Percentiles rank a stretch among this genome's conserved stretches.
Conservation (phyloP, 768 basidiomycete species). For the Exsudoporus frostii region DNA sequence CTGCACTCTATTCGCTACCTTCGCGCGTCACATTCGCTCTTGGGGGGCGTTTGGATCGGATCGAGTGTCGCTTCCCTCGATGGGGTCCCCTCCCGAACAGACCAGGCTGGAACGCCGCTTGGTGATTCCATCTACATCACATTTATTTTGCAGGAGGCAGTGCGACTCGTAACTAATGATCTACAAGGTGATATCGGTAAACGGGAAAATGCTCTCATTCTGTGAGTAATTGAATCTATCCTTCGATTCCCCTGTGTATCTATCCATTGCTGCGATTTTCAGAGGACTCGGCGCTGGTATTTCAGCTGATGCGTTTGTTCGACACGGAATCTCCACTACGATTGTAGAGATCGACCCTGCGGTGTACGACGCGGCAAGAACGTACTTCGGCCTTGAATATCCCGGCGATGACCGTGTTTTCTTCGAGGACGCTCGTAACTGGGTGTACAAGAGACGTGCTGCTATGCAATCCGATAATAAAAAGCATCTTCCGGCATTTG, state of each 20-base stretch:
- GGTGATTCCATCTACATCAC: constrained; percentile 82
- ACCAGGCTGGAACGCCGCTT: constrained; percentile 51
- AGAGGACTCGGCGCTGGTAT: constrained; percentile 91
- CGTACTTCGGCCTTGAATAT: constrained; percentile 76
- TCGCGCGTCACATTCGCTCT: constrained; percentile 61
- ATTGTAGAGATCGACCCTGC: constrained; percentile 93
- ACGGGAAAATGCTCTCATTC: constrained; percentile 60
- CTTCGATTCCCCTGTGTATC: constrained; percentile 8
- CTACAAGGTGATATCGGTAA: constrained; percentile 33
- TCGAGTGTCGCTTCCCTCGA: constrained; percentile 43
- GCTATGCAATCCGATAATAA: constrained; percentile 22
- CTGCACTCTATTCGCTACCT: constrained; percentile 58
- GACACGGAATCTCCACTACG: constrained; percentile 68
- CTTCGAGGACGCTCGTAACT: constrained; percentile 72
- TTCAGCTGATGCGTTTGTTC: constrained; percentile 69
- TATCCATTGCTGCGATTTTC: neutral
- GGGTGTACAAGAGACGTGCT: constrained; percentile 48
- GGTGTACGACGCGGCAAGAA: constrained; percentile 78
- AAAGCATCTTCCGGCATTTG: constrained; percentile 38
- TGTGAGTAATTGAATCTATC: constrained; percentile 45
- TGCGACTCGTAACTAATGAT: constrained; percentile 60
- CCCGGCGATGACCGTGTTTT: constrained; percentile 59
- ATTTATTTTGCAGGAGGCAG: constrained; percentile 87
- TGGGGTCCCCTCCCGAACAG: constrained; percentile 39
- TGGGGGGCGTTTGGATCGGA: constrained; percentile 80